Evolutionary conservation across 1,139 yeast species (phyloP).

Genomic region (Pichia sp.): DNA sequence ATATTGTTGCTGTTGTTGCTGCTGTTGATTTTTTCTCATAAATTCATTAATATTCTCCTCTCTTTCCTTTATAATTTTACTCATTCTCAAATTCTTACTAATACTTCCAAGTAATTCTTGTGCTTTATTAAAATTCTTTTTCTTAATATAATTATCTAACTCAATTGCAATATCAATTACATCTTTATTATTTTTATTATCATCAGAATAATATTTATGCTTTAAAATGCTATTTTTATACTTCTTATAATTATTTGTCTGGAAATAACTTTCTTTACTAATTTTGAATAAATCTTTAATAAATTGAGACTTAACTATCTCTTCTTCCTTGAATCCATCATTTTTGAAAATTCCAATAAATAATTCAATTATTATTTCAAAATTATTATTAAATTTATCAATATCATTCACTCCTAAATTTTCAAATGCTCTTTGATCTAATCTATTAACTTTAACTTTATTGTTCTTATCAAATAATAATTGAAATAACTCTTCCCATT

Average conservation of each 20-base stretch:
- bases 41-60: slow-evolving; percentile 20
- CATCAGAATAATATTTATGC: slow-evolving; percentile 12
- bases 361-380: slow-evolving; percentile 22
- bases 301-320: slow-evolving; percentile 18
- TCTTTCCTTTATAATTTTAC: slow-evolving; percentile 13
- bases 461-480: slow-evolving; percentile 17
- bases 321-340: slow-evolving; percentile 18
- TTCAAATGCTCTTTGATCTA: slow-evolving; percentile 17
- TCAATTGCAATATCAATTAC: slow-evolving; percentile 22
- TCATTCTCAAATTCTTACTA: slow-evolving; percentile 17
- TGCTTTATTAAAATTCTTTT: slow-evolving; percentile 19
- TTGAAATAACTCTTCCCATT: slow-evolving; percentile 21
- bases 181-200: slow-evolving; percentile 8
- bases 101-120: slow-evolving; percentile 16
- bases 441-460: slow-evolving; percentile 19
- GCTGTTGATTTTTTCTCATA: slow-evolving; percentile 34
- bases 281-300: slow-evolving; percentile 20
- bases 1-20: slow-evolving; percentile 45
- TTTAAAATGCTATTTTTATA: slow-evolving; percentile 4
- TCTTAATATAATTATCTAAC: slow-evolving; percentile 21
- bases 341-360: slow-evolving; percentile 11
- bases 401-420: slow-evolving; percentile 15
- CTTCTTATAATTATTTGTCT: slow-evolving; percentile 5
- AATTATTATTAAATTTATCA: slow-evolving; percentile 17
- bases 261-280: slow-evolving; percentile 21